Conservation (phyloP, 1,139 yeast genomes). For the Yamadazyma pseudoaaseri region DNA sequence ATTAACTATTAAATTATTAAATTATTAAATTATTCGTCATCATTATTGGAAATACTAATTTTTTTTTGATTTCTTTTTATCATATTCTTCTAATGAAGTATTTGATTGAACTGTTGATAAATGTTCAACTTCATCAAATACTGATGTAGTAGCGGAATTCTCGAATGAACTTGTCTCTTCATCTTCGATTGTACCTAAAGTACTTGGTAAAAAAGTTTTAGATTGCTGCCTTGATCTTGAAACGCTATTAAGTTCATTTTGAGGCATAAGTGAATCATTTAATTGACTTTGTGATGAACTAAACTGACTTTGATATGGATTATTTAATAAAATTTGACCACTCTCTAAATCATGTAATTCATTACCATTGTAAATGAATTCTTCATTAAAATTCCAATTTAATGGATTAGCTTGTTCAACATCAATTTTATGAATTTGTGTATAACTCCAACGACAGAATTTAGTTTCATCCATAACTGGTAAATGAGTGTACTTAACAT, state of each 20-base stretch:
- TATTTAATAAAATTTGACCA: conserved; percentile 8
- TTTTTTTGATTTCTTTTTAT: conserved; percentile 12
- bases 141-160: conserved; percentile 40
- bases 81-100: conserved; percentile 15
- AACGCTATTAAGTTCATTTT: conserved; percentile 27
- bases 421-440: conserved; percentile 28
- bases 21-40: conserved; percentile 1
- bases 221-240: conserved; percentile 36
- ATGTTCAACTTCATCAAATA: conserved; percentile 30
- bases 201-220: conserved; percentile 19
- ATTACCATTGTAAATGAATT: conserved; percentile 13
- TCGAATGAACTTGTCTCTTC: conserved; percentile 33
- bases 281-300: conserved; percentile 2
- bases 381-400: conserved; percentile 13
- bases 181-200: conserved; percentile 20
- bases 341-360: conserved; percentile 4
- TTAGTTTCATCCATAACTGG: conserved; percentile 65
- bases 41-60: conserved; percentile 8
- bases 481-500: conserved; percentile 69
- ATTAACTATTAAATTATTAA: conserved; percentile 9
- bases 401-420: conserved; percentile 36
- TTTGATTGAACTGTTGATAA: conserved; percentile 15
- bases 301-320: conserved; percentile 6
- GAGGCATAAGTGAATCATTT: conserved; percentile 6
- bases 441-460: conserved; percentile 86